Conservation (phyloP, 805 yeast species). For the Yarrowia sp. region DNA sequence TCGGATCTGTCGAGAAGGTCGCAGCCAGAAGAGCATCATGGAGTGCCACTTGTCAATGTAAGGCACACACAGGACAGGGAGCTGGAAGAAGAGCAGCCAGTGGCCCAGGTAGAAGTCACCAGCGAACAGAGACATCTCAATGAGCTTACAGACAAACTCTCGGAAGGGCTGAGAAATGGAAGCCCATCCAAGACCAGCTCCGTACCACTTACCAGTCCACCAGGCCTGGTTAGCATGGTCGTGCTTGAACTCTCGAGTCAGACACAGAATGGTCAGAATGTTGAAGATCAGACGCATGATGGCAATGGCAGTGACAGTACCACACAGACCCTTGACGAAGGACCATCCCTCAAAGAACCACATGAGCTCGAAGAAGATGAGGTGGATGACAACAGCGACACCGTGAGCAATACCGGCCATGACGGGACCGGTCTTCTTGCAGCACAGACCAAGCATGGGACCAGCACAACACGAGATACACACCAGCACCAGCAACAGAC, state of each 20-base stretch:
- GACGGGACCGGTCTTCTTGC: conserved; percentile 95
- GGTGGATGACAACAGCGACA: conserved; percentile 82
- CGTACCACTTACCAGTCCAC: conserved; percentile 99
- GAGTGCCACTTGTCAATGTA: conserved; percentile 96
- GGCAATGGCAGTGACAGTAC: conserved; percentile 78
- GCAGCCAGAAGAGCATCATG: conserved; percentile 97
- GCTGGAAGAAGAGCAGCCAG: conserved; percentile 77
- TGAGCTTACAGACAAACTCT: conserved; percentile 90
- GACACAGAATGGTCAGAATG: conserved; percentile 67
- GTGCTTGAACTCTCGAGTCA: conserved; percentile 95
- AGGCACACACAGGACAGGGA: conserved; percentile 84
- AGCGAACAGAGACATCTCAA: conserved; percentile 92
- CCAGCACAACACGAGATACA: conserved; percentile 96
- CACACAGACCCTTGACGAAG: conserved; percentile 82
- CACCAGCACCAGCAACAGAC: conserved; percentile 72
- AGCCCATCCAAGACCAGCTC: conserved; percentile 86
- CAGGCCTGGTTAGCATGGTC: conserved; percentile 95
- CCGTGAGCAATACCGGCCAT: conserved; percentile 97
- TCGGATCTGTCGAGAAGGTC: conserved; percentile 93
- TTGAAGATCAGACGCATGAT: conserved; percentile 86
- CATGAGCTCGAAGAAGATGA: conserved; percentile 87
- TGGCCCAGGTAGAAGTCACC: conserved; percentile 97
- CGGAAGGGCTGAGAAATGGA: conserved; percentile 95
- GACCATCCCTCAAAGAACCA: conserved; percentile 95
- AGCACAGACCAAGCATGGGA: conserved; percentile 89